Evolutionary conservation across 1,284 basidiomycete genomes (phyloP), one percentile per base, ranked within the genome.

Genomic region (Acaromyces ingoldii): DNA sequence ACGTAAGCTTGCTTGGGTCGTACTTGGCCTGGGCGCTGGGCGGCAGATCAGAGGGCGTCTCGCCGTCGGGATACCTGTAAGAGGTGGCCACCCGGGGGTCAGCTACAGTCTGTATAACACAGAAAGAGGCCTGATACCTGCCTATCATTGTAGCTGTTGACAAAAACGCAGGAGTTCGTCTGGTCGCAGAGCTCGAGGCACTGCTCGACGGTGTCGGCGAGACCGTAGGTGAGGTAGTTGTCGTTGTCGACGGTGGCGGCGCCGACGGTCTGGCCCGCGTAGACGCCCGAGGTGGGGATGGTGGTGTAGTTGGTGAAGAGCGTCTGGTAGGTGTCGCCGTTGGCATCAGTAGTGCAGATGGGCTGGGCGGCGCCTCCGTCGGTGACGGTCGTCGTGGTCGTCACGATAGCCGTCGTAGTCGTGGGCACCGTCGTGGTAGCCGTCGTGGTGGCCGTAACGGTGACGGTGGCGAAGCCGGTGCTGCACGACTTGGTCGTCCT

Each of bases 101-200:
- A n/a, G n/a, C n/a, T n/a, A n/a, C n/a, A n/a, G n/a, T n/a, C n/a
- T n/a, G n/a, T n/a, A n/a, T n/a, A n/a, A n/a, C n/a, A n/a, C n/a
- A n/a, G n/a, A n/a, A n/a, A n/a, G n/a, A n/a, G 51, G 57, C 59
- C 51, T 61, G 59, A 52, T 61, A 61, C 17, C 57, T n/a, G n/a
- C n/a, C n/a, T n/a, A n/a, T n/a, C n/a, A n/a, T n/a, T n/a, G n/a
- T n/a, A n/a, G n/a, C n/a, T 15, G 58, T 63, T 63, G 58, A 56
- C 57, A 28, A 59, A 63, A 26, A 28, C 49, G 34, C 61, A 63
- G 24, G 45, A 55, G 13, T n/a, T 9, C 26, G 34, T 50, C 29
- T 46, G 25, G 51, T 60, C 55, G 47, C 61, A 63, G 22, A 38
- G 44, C 22, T 31, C 19, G n/a, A 60, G 49, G 46, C 61, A 63